These are phyloP conservation scores for Ambrosiella cleistominuta DNA, from an alignment of 2,329 filamentous ascomycete genomes.

Conservation along the genomic window DNA sequence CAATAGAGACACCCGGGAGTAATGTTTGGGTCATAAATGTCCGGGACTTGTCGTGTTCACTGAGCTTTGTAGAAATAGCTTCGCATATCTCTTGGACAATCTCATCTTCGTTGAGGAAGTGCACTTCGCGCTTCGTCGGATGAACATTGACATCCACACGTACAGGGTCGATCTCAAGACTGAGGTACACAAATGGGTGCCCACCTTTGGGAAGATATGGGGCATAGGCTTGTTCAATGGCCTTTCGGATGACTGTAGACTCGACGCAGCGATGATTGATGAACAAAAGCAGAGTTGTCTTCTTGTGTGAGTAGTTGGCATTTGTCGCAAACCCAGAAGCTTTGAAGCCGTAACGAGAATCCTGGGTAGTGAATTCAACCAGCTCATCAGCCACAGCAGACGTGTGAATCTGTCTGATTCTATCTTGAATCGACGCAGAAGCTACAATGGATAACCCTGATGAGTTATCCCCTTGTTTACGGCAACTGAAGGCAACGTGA, in stretches of 20 bases:
- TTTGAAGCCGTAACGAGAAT: conserved; percentile 68
- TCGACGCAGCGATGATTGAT: conserved; percentile 95
- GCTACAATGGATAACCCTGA: conserved; percentile 65
- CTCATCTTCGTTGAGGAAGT: conserved; percentile 94
- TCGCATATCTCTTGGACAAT: conserved; percentile 76
- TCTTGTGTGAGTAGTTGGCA: conserved; percentile 87
- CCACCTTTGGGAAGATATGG: conserved; percentile 81
- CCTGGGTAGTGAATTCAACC: conserved; percentile 53
- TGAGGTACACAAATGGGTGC: conserved; percentile 86
- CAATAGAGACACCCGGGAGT: conserved; percentile 43
- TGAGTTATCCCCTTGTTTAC: conserved; percentile 80
- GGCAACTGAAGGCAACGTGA: conserved; percentile 88
- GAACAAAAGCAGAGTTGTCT: conserved; percentile 73
- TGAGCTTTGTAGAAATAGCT: conserved; percentile 58
- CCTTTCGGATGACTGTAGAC: conserved; percentile 72
- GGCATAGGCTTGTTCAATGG: conserved; percentile 76
- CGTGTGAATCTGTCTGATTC: conserved; percentile 82
- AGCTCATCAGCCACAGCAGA: conserved; percentile 74
- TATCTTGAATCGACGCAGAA: conserved; percentile 54
- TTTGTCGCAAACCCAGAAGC: conserved; percentile 71
- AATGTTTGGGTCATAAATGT: conserved; percentile 90
- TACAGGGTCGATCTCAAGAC: conserved; percentile 77
- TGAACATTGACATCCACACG: conserved; percentile 95
- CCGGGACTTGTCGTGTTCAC: conserved; percentile 78
- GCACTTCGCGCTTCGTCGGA: conserved; percentile 90